Base-by-base conservation (phyloP, 148 eudicot genomes). In the Tetragonia tetragonoides region DNA sequence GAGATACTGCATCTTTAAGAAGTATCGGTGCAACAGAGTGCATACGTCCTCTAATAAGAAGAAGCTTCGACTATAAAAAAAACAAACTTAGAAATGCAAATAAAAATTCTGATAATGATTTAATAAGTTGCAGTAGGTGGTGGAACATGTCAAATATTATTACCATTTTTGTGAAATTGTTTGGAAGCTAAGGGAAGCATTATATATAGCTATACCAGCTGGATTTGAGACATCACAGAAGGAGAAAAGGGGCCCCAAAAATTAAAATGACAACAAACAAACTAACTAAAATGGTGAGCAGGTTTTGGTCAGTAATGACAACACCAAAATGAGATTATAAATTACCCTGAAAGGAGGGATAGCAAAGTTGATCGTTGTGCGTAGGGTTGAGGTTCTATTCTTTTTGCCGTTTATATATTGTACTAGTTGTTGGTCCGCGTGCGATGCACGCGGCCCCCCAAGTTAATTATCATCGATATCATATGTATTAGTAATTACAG, bases 121-220 rank as follows among this genome's bases (percentile, higher is more conserved):
- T 34, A 6, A 24, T 34, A 6, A 24, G 15, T 63, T 63, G 7
- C 12, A 34, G 68, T 20, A 67, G 70, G 39, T 2, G 72, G 72
- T 68, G 28, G 72, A 68, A 68, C 72, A 23, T 68, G 72, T 68
- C 46, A 68, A 68, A 68, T 68, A 67, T 67, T 40, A 39, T 18
- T 63, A 8, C 7, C 11, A 23, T 65, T 2, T 37, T 34, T 38
- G 53, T 68, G 72, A 68, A 68, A 42, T 68, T 41, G 39, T 68
- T 68, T 68, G 51, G 51, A 68, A 41, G 53, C 24, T 16, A 68
- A 68, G 72, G 20, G 37, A 34, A 38, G 37, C 4, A 61, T 5
- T 7, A 18, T 28, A 61, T 24, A 24, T n/a, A 61, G 9, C 28
- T 41, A 21, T 28, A 17, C 53, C 53, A 44, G 72, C 72, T n/a